These are phyloP conservation scores for Delonix regia DNA, from an alignment of 306 rosid species.

Conservation along the genomic window DNA sequence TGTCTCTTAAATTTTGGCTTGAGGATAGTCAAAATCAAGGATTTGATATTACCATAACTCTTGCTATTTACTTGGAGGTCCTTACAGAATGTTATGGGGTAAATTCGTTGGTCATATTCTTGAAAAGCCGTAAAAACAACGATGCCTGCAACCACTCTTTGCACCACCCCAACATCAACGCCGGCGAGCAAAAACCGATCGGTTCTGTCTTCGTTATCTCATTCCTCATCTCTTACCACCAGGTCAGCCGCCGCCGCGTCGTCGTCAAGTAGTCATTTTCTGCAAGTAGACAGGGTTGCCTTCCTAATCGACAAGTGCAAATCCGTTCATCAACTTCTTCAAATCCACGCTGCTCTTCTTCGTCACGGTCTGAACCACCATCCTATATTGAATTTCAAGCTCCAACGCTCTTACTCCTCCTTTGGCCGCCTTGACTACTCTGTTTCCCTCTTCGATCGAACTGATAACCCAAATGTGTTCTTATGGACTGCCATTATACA, in stretches of 20 bases:
- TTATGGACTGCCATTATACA: slow-evolving; percentile 68
- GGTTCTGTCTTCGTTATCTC: not conserved
- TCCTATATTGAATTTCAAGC: slow-evolving; percentile 78
- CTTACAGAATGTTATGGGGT: not conserved
- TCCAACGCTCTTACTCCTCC: slow-evolving; percentile 84
- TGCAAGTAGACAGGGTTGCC: slow-evolving; percentile 43
- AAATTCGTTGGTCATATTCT: not conserved
- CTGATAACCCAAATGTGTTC: slow-evolving; percentile 59
- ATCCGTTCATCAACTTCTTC: slow-evolving; percentile 56
- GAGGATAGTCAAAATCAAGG: too few species aligned
- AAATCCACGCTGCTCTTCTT: slow-evolving; percentile 69
- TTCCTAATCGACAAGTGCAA: slow-evolving; percentile 59
- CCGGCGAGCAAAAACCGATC: slow-evolving; percentile 14
- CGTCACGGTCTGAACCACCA: slow-evolving; percentile 62
- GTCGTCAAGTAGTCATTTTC: slow-evolving; percentile 23
- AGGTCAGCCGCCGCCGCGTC: slow-evolving; percentile 1
- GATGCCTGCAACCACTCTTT: slow-evolving; percentile 44
- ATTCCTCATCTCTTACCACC: slow-evolving; percentile 10
- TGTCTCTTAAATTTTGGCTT: too few species aligned
- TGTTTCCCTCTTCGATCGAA: slow-evolving; percentile 58
- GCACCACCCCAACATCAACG: slow-evolving; percentile 38
- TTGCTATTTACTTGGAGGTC: too few species aligned
- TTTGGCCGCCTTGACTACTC: slow-evolving; percentile 69
- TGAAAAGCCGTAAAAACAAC: slow-evolving; percentile 17
- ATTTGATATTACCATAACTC: too few species aligned